phyloP scores from a whole-genome alignment of 2,329 filamentous ascomycete genomes.

The Alternaria gaisen region DNA sequence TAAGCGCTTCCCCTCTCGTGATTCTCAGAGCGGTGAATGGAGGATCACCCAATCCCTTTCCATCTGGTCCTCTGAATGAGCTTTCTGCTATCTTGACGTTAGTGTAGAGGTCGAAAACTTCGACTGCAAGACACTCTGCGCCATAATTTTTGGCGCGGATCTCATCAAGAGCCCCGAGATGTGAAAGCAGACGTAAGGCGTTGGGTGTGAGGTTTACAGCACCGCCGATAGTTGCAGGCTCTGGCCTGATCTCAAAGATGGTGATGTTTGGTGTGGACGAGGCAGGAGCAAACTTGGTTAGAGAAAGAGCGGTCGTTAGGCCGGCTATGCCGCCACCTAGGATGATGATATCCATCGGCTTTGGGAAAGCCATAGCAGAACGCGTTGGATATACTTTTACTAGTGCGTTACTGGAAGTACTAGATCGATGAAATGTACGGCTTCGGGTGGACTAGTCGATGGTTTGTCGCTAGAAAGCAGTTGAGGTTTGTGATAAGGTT shows the following conservation, averaged over 20 bases:
- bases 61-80: slow-evolving; percentile 53
- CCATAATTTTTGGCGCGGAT: slow-evolving; percentile 54
- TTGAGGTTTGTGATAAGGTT: neutral
- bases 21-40: slow-evolving; percentile 57
- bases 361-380: slow-evolving; percentile 8
- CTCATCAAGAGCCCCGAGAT: slow-evolving; percentile 58
- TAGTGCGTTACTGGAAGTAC: neutral
- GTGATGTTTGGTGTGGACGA: slow-evolving; percentile 52
- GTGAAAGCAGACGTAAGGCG: slow-evolving; percentile 63
- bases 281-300: slow-evolving; percentile 54
- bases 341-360: slow-evolving; percentile 38
- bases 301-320: slow-evolving; percentile 52
- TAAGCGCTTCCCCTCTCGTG: slow-evolving; percentile 55
- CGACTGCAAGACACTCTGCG: slow-evolving; percentile 54
- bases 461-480: neutral
- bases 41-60: slow-evolving; percentile 55
- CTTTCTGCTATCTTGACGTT: slow-evolving; percentile 55
- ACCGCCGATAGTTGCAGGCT: slow-evolving; percentile 62
- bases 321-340: slow-evolving; percentile 47
- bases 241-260: slow-evolving; percentile 59
- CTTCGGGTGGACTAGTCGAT: neutral
- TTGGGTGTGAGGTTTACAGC: slow-evolving; percentile 71
- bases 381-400: neutral
- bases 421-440: neutral
- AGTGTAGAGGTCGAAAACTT: slow-evolving; percentile 56